Conservation (phyloP, 2,329 filamentous ascomycete genomes). For the Rutstroemia sp. region DNA sequence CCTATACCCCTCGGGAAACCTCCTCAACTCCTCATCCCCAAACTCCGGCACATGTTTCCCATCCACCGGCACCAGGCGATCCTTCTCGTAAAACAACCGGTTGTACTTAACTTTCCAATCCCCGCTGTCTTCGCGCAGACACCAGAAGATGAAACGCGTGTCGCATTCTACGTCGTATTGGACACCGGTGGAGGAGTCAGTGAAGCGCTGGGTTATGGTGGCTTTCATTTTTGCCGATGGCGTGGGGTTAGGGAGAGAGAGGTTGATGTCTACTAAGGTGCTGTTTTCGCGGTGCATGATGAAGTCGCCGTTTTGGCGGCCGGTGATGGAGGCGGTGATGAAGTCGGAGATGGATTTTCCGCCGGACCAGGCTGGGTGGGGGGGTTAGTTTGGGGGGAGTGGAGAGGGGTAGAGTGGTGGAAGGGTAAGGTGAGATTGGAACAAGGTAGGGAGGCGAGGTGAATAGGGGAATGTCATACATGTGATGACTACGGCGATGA, state of each 20-base stretch:
- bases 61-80: not conserved
- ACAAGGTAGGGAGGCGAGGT: too few species aligned
- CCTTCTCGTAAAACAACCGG: not conserved
- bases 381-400: not conserved
- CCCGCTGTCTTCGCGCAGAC: not conserved
- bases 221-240: slow-evolving; percentile 43
- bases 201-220: slow-evolving; percentile 42
- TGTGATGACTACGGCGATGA: too few species aligned
- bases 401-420: not conserved
- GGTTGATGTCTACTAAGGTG: slow-evolving; percentile 34
- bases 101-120: not conserved
- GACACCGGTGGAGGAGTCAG: slow-evolving; percentile 25
- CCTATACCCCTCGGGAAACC: not conserved
- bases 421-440: not conserved
- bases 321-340: slow-evolving; percentile 32
- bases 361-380: slow-evolving; percentile 41
- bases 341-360: slow-evolving; percentile 34
- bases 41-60: not conserved
- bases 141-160: slow-evolving; percentile 37
- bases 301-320: slow-evolving; percentile 35
- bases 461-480: too few species aligned
- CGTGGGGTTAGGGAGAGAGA: slow-evolving; percentile 31
- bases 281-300: slow-evolving; percentile 39
- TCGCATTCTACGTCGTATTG: slow-evolving; percentile 36
- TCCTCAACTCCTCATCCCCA: not conserved